Percentiles rank a stretch among this genome's conserved stretches.
Conservation (phyloP, 2,329 filamentous ascomycete genomes). For the Phaeomoniella chlamydospora region DNA sequence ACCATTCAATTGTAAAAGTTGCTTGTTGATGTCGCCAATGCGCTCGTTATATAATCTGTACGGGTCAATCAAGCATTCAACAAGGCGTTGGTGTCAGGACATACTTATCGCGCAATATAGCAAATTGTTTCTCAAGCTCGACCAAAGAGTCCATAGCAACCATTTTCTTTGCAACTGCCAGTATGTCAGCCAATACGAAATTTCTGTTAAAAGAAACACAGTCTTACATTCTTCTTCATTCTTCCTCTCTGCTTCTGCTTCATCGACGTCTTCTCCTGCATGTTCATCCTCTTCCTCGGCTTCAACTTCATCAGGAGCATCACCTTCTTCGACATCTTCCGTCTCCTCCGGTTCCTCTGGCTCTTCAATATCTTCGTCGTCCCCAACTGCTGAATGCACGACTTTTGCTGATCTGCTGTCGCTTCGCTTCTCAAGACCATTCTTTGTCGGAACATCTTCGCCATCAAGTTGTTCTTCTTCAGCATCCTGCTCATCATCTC, state of each 20-base stretch:
- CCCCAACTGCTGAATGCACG: constrained; percentile 27
- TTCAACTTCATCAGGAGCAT: constrained; percentile 34
- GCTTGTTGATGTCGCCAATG: constrained; percentile 61
- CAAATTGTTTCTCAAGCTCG: constrained; percentile 77
- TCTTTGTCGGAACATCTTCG: constrained; percentile 4
- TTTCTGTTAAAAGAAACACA: constrained; percentile 1
- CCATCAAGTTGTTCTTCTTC: constrained; percentile 12
- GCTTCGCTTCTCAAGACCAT: not conserved
- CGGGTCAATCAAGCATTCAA: constrained; percentile 9
- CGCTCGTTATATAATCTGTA: constrained; percentile 74
- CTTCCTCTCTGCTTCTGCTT: constrained; percentile 23
- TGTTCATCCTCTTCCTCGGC: constrained; percentile 31
- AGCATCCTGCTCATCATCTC: not conserved
- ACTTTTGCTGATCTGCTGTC: constrained; percentile 4
- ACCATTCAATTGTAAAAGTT: constrained; percentile 45
- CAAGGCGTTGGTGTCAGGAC: constrained; percentile 6
- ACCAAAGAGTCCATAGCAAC: constrained; percentile 66
- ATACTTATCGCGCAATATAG: constrained; percentile 56
- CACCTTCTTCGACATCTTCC: constrained; percentile 28
- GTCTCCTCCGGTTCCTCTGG: constrained; percentile 21
- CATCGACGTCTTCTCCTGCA: constrained; percentile 25
- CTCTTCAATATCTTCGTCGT: constrained; percentile 29
- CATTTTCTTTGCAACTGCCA: constrained; percentile 60
- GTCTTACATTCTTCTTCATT: constrained; percentile 36
- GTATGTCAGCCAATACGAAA: constrained; percentile 16